phyloP scores from a whole-genome alignment of 768 basidiomycete species.

The Xanthoconium purpureum region DNA sequence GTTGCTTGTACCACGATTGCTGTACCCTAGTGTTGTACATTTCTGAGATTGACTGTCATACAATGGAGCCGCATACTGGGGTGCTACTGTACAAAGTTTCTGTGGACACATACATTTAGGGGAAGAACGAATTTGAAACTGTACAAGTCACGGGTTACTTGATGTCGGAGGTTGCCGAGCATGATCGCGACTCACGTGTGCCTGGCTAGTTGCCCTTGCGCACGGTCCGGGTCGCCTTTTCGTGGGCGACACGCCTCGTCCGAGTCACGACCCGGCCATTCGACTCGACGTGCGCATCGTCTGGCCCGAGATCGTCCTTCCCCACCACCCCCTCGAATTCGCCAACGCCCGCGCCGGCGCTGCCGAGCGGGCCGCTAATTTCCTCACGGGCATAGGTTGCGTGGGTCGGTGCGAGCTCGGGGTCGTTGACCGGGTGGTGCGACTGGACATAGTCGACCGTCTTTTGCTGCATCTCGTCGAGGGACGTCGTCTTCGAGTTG shows the following conservation, averaged over 20 bases:
- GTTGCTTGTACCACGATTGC: too few relatives aligned
- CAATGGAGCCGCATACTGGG: too few relatives aligned
- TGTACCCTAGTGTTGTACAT: too few relatives aligned
- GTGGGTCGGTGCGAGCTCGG: conserved; percentile 21
- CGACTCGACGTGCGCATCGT: conserved; percentile 20
- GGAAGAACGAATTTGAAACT: too few relatives aligned
- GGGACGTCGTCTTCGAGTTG: neutral
- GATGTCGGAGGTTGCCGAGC: neutral
- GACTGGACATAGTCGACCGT: conserved; percentile 20
- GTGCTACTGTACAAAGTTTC: too few relatives aligned
- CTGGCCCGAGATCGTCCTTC: conserved; percentile 28
- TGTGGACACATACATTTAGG: too few relatives aligned
- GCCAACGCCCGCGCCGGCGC: conserved; percentile 21
- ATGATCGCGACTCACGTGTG: neutral
- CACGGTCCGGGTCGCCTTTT: conserved; percentile 4
- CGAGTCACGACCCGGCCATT: conserved; percentile 20
- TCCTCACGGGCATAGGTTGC: conserved; percentile 30
- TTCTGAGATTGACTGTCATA: too few relatives aligned
- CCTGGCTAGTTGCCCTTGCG: conserved; percentile 7
- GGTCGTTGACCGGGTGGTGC: conserved; percentile 4
- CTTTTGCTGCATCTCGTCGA: conserved; percentile 21
- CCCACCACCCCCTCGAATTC: conserved; percentile 32
- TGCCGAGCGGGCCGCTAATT: conserved; percentile 26
- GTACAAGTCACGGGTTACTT: neutral
- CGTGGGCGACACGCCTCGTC: conserved; percentile 11